Evolutionary conservation across 2,329 filamentous ascomycete species (phyloP), one percentile per base, ranked within the genome.

Genomic region (Zymoseptoria crescenta): DNA sequence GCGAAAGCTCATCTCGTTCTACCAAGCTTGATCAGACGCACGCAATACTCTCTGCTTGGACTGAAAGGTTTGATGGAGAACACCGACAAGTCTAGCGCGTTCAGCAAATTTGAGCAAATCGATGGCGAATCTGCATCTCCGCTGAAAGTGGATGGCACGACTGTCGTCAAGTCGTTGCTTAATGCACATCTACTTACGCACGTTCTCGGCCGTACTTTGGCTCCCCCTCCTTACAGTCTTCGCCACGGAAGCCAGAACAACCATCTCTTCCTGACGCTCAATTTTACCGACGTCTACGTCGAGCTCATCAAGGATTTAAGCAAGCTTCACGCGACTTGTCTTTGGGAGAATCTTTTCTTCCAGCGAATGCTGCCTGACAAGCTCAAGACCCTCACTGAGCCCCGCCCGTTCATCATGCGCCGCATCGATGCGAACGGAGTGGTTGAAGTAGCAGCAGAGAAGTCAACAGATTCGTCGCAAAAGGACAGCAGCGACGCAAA

Each of bases 321-420:
- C 3, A 85, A 86, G 24, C 77, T 99, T 16, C 82, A 96, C 64
- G 83, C 88, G 49, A 87, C 87, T 56, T 88, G 91, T 60, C 81
- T 96, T n/a, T 87, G 87, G 73, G 93, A 99, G 73, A 89, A 95
- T 64, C 88, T 92, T 41, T 78, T 87, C 0, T 78, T 96, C 51
- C 83, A 88, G 64, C 86, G 84, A 55, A 80, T 83, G 56, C 87
- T 96, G 54, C 91, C 93, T 1, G 81, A 85, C 45, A 79, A 85
- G 59, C 89, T 87, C 86, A 76, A 76, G 61, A 74, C 75, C 53
- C 72, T 74, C 49, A 78, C 77, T 10, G 73, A 76, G 27, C 74
- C 79, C 45, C 72, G 72, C 53, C 61, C 65, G 7, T 69, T 66
- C 61, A 61, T 64, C 29, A 65, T 67, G 55, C 64, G 69, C 9